A percentile compares a stretch with the other conserved stretches of the same genome.
phyloP scores from a whole-genome alignment of 371 early-diverging fungal species.

The Parasitella parasitica region DNA sequence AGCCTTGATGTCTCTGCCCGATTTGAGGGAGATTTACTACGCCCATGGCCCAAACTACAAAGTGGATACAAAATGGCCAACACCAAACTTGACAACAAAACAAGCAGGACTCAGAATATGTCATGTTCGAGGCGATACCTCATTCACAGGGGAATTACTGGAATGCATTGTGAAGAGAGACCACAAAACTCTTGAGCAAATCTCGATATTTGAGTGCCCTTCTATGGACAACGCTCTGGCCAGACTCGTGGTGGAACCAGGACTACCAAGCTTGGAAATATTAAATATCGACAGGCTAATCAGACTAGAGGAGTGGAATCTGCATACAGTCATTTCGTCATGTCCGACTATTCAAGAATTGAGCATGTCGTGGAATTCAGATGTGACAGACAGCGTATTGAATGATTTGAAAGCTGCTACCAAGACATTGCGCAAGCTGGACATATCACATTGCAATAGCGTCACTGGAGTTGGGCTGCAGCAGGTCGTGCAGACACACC shows the following conservation, averaged over 20 bases:
- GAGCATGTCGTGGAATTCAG: not conserved
- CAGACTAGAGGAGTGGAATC: slow-evolving; percentile 1
- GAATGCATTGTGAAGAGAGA: not conserved
- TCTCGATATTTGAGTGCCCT: not conserved
- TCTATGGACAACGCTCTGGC: not conserved
- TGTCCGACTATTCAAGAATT: slow-evolving; percentile 10
- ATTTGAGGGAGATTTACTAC: not conserved
- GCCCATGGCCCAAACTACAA: not conserved
- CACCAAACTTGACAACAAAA: not conserved
- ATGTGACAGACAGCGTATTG: slow-evolving; percentile 21
- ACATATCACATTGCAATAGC: slow-evolving; percentile 24
- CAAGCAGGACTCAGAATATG: not conserved
- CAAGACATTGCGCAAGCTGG: slow-evolving; percentile 12
- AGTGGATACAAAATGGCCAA: not conserved
- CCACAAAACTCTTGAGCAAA: not conserved
- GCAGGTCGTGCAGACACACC: slow-evolving; percentile 15
- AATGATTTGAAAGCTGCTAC: slow-evolving; percentile 3
- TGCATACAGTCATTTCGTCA: slow-evolving; percentile 1
- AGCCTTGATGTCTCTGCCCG: not conserved
- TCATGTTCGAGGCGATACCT: not conserved
- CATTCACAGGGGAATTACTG: not conserved
- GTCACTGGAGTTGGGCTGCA: slow-evolving; percentile 35
- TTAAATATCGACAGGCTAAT: not conserved
- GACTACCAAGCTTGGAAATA: slow-evolving; percentile 4
- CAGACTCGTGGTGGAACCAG: not conserved